These are phyloP conservation scores for Saccharum hybrid DNA, from an alignment of 202 grass and related monocot species.

Conservation along the genomic window DNA sequence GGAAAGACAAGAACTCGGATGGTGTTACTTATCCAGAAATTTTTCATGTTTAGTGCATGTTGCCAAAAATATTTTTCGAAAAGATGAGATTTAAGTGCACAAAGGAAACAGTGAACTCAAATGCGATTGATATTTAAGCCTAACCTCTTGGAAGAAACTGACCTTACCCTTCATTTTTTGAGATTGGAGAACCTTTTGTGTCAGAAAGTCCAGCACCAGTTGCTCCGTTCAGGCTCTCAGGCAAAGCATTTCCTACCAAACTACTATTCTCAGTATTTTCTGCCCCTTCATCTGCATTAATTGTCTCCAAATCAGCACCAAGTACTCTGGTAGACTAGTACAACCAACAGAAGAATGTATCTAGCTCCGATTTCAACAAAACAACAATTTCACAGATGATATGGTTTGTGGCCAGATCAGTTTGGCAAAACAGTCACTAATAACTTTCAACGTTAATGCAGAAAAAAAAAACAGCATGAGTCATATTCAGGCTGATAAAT, in stretches of 20 bases:
- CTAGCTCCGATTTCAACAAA: constrained; percentile 36
- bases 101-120: constrained; percentile 10
- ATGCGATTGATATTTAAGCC: constrained; percentile 4
- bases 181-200: constrained; percentile 52
- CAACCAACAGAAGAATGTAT: constrained; percentile 30
- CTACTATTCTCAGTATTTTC: constrained; percentile 54
- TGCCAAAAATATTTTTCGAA: constrained; percentile 12
- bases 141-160: constrained; percentile 53
- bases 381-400: constrained; percentile 35
- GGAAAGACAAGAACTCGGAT: constrained; percentile 4
- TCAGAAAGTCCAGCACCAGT: constrained; percentile 43
- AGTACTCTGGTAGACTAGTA: constrained; percentile 36
- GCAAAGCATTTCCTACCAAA: constrained; percentile 62
- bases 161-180: constrained; percentile 88
- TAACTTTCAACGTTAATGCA: constrained; percentile 24
- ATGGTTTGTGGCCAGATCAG: constrained; percentile 32
- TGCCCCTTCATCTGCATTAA: constrained; percentile 77
- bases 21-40: constrained; percentile 19
- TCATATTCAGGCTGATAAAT: constrained; percentile 45
- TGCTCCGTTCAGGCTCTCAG: constrained; percentile 56
- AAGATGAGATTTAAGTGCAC: background rate
- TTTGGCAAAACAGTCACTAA: constrained; percentile 24
- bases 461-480: constrained; percentile 35
- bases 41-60: constrained; percentile 21
- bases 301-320: constrained; percentile 65